Conservation (phyloP, 192 early-diverging fungal genomes). For the Globomyces pollinis-pini region DNA sequence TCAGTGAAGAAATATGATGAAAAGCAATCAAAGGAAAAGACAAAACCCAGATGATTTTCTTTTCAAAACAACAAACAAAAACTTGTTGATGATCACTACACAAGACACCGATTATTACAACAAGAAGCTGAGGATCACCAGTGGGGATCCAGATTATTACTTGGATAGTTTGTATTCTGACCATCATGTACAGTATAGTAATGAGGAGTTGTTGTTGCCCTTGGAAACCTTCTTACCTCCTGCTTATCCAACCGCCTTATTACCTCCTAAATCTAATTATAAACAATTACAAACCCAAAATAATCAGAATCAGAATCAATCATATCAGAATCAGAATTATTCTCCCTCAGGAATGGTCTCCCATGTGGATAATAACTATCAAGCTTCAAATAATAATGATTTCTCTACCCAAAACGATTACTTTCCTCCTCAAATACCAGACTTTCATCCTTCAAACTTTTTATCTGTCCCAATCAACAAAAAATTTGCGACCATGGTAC, state of each 20-base stretch:
- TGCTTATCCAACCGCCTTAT: background rate
- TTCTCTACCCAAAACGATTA: background rate
- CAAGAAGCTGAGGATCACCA: no score
- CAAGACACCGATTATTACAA: no score
- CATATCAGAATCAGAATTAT: no score
- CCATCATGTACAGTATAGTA: conserved; percentile 4
- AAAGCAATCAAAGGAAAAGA: no score
- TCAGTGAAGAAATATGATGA: no score
- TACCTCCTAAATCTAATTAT: no score
- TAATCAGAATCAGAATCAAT: no score
- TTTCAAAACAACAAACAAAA: conserved; percentile 1
- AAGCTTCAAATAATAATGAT: background rate
- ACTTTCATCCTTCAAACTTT: conserved; percentile 10
- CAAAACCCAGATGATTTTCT: no score
- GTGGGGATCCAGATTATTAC: background rate
- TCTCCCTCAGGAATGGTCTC: background rate
- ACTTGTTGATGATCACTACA: no score
- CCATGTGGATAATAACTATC: background rate
- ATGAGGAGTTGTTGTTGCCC: background rate
- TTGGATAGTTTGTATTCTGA: conserved; percentile 4
- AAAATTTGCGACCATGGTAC: background rate
- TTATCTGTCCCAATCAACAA: conserved; percentile 1
- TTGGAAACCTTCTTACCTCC: background rate
- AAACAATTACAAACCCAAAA: no score
- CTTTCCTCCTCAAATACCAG: background rate